Evolutionary conservation across 2,329 filamentous ascomycete species (phyloP).

Genomic region (Fragosphaeria purpurea): DNA sequence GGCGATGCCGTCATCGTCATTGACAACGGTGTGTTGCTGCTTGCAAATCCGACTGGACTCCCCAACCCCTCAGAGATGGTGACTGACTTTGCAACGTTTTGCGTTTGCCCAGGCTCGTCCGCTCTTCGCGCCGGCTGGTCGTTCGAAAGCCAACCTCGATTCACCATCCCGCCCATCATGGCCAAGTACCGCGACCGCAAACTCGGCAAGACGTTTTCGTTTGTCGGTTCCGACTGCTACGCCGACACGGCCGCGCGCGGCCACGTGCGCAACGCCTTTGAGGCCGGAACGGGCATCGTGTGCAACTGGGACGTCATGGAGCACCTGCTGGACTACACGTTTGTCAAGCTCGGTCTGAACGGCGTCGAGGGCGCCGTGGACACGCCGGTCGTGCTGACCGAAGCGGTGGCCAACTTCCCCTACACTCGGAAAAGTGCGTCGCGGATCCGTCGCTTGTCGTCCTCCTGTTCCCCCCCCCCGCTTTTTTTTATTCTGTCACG

Average conservation of each 20-base stretch:
- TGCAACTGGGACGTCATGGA: slow-evolving; percentile 99
- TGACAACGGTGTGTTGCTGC: slow-evolving; percentile 69
- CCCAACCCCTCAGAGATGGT: too few species aligned
- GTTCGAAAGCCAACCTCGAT: slow-evolving; percentile 71
- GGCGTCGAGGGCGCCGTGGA: slow-evolving; percentile 64
- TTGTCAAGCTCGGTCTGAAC: slow-evolving; percentile 86
- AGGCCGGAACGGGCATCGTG: slow-evolving; percentile 79
- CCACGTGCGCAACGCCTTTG: slow-evolving; percentile 84
- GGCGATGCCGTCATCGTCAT: slow-evolving; percentile 77
- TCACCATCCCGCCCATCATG: slow-evolving; percentile 80
- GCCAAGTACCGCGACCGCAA: slow-evolving; percentile 94
- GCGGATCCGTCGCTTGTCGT: slow-evolving; percentile 20
- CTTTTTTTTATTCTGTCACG: too few species aligned
- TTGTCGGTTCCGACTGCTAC: slow-evolving; percentile 87
- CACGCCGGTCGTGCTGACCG: slow-evolving; percentile 87
- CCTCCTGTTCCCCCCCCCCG: background rate
- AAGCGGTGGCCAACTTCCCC: slow-evolving; percentile 80
- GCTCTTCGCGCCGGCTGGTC: slow-evolving; percentile 91
- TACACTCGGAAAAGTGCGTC: slow-evolving; percentile 74
- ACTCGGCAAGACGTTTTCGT: slow-evolving; percentile 80
- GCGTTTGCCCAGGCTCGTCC: slow-evolving; percentile 58
- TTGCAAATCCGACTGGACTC: background rate
- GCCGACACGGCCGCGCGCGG: slow-evolving; percentile 86
- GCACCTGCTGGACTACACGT: slow-evolving; percentile 85
- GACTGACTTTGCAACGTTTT: too few species aligned